Percentiles rank a stretch among this genome's conserved stretches.
These are phyloP conservation scores for Aspergillus wentii DNA, from an alignment of 495 filamentous ascomycete genomes.

Conservation along the genomic window DNA sequence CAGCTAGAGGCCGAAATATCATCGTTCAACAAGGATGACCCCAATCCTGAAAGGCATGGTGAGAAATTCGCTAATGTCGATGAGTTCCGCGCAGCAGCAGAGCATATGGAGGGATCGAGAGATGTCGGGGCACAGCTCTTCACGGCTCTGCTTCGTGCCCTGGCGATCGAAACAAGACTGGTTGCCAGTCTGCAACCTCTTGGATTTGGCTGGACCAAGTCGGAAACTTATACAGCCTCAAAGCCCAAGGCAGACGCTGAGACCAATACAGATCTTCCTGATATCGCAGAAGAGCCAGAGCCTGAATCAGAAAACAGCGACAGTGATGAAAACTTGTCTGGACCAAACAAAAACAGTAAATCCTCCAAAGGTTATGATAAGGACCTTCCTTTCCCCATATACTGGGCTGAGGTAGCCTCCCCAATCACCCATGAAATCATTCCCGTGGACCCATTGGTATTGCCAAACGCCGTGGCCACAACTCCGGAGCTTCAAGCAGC, in stretches of 20 bases:
- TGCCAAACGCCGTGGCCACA: slow-evolving; percentile 59
- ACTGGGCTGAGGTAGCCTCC: slow-evolving; percentile 89
- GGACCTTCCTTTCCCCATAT: slow-evolving; percentile 77
- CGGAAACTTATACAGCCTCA: slow-evolving; percentile 53
- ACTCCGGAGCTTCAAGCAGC: slow-evolving; percentile 65
- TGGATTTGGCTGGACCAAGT: slow-evolving; percentile 88
- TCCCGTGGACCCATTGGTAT: slow-evolving; percentile 69
- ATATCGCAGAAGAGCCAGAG: slow-evolving; percentile 9
- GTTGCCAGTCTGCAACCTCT: slow-evolving; percentile 81
- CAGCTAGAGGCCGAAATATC: slow-evolving; percentile 61
- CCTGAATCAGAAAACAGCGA: slow-evolving; percentile 15
- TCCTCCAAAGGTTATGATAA: slow-evolving; percentile 46
- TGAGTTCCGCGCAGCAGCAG: slow-evolving; percentile 64
- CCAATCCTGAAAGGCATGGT: slow-evolving; percentile 62
- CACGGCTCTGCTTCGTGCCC: slow-evolving; percentile 75
- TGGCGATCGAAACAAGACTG: slow-evolving; percentile 76
- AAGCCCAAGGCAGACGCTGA: slow-evolving; percentile 40
- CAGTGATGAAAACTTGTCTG: slow-evolving; percentile 2
- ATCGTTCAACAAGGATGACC: slow-evolving; percentile 55
- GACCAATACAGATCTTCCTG: slow-evolving; percentile 1
- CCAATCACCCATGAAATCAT: slow-evolving; percentile 72
- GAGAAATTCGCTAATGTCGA: slow-evolving; percentile 63
- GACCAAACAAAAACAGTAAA: slow-evolving; percentile 14
- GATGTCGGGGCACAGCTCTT: slow-evolving; percentile 91
- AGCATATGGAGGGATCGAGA: slow-evolving; percentile 71